Base-by-base conservation (phyloP, 768 basidiomycete species). In the Floccularia luteovirens region DNA sequence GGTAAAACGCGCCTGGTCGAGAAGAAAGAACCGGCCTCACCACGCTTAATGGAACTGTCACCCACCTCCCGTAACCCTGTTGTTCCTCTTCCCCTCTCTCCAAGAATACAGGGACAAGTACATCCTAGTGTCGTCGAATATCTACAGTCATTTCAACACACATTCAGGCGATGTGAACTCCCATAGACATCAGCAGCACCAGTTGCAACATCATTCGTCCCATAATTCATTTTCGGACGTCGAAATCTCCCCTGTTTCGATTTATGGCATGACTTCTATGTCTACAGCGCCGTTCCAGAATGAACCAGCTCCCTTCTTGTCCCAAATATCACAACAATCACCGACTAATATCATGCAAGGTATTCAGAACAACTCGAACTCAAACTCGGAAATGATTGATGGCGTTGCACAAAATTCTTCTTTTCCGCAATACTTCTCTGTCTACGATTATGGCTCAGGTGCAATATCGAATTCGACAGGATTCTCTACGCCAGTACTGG, bases 381-480 rank as follows among this genome's bases (percentile, higher is more conserved):
- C 24, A 23, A 22, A n/a, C 12, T 14, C 36, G 23, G 38, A 17
- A 24, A 21, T 19, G n/a, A 35, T 35, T 42, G 27, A 32, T 28
- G 24, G 33, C 31, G 21, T 37, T 10, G 23, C 41, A 36, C 46
- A 40, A 28, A 55, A 44, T 24, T 13, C 45, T 4, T 38, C 53
- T 25, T 75, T 79, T 61, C 83, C 82, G 11, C 74, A 70, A 50
- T 86, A 85, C 50, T 85, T 87, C 69, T 72, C 81, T 1, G 82
- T 85, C 23, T 85, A 81, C 48, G 83, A 85, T 54, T 85, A 86
- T 53, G 72, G 67, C 16, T 59, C 67, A 47, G 54, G 58, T 48
- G 43, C 56, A 50, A 43, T 51, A 43, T 33, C 43, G 32, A 53
- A 46, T 42, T 46, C 48, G 8, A 49, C 38, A 31, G 39, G 44